These are phyloP conservation scores for Lecanicillium sp. DNA, from an alignment of 2,329 filamentous ascomycete genomes.

Conservation along the genomic window DNA sequence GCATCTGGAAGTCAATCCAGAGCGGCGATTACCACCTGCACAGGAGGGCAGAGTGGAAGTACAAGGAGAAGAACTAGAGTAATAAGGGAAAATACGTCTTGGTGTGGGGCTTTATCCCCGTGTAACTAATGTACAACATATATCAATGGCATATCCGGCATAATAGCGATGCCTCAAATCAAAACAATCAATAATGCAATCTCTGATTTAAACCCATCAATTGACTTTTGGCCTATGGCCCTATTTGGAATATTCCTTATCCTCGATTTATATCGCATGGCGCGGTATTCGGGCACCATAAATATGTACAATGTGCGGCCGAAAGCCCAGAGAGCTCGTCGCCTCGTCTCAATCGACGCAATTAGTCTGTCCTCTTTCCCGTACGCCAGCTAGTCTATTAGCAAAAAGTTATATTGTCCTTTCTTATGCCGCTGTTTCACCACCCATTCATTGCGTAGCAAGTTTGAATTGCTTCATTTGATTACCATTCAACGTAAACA, in stretches of 20 bases:
- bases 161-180: not conserved
- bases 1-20: constrained; percentile 52
- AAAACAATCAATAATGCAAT: not conserved
- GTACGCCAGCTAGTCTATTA: constrained; percentile 9
- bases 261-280: constrained; percentile 1
- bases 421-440: not conserved
- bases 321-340: not conserved
- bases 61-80: constrained; percentile 28
- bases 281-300: not conserved
- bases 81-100: not conserved
- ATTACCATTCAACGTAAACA: not conserved
- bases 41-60: constrained; percentile 48
- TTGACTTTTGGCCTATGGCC: constrained; percentile 5
- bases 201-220: not conserved
- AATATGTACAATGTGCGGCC: constrained; percentile 9
- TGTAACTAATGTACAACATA: not conserved
- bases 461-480: constrained; percentile 8
- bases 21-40: constrained; percentile 52
- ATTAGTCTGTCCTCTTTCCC: constrained; percentile 3
- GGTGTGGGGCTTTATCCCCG: not conserved
- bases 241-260: not conserved
- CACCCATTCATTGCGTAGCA: not conserved
- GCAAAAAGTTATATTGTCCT: not conserved
- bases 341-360: not conserved
- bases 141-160: not conserved